Base-by-base conservation (phyloP, 768 basidiomycete genomes). In the Phaeotremella fagi region DNA sequence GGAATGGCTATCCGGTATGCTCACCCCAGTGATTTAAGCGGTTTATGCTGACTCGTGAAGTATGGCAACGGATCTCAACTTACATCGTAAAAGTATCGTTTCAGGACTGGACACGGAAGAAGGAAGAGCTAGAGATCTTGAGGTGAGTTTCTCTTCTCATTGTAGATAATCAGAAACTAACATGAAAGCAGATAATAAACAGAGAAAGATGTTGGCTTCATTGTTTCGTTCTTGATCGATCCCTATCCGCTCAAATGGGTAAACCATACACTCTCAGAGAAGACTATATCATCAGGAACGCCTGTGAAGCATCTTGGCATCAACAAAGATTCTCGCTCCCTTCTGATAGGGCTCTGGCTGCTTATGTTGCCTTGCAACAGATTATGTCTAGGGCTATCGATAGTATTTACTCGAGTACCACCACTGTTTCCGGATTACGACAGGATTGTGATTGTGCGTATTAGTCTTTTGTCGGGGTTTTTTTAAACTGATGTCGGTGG, bases 61-160 rank as follows among this genome's bases (percentile, higher is more conserved):
- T 49, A 91, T 95, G 87, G 95, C 86, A 9, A 94, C 88, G 14
- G 95, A 99, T 75, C 77, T 99, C 28, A 98, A 97, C 72, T 75
- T 99, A 50, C 92, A 98, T 70, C 84, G 92, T 50, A 92, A 94
- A 71, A 86, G 86, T 6, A 52, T 68, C 7, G 77, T 82, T 7
- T 77, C 76, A 7, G 82, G 83, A 23, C 82, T 84, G 22, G 85
- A 89, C 55, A 84, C 85, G 1, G 78, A 84, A n/a, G 90, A 92
- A 67, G 87, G 85, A 28, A 81, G 80, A 48, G 82, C 85, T 22
- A 82, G 87, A 48, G 89, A 88, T 66, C 54, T 72, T 14, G 73
- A 75, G 50, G 71, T 72, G 49, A 56, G 68, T 41, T 33, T 33
- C 16, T 33, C 31, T 33, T 7, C 38, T 41, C 18, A 6, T 20